Evolutionary conservation across 805 yeast genomes (phyloP).

Genomic region (Metschnikowia kofuensis): DNA sequence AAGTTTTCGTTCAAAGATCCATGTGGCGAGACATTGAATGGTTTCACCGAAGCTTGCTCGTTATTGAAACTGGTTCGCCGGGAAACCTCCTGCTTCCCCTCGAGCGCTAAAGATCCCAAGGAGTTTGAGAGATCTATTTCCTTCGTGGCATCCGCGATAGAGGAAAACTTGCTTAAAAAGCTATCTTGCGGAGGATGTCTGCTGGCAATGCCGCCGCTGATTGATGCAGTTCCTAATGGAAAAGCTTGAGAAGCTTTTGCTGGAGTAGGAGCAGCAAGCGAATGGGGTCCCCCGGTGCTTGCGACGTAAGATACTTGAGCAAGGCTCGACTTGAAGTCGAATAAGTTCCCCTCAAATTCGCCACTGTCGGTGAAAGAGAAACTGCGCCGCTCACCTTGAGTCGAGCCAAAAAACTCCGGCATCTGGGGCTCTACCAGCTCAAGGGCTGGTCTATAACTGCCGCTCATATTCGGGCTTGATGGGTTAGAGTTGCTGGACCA

Average conservation of each 20-base stretch:
- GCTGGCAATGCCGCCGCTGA: slow-evolving; percentile 52
- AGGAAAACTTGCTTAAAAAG: slow-evolving; percentile 60
- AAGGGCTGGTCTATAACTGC: slow-evolving; percentile 32
- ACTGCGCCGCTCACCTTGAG: slow-evolving; percentile 26
- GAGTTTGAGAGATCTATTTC: slow-evolving; percentile 54
- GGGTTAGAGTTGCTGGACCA: slow-evolving; percentile 32
- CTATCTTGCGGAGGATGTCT: slow-evolving; percentile 47
- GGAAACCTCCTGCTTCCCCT: slow-evolving; percentile 19
- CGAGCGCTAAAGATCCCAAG: slow-evolving; percentile 38
- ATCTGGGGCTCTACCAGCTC: slow-evolving; percentile 43
- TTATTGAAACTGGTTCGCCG: slow-evolving; percentile 54
- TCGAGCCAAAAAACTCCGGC: slow-evolving; percentile 27
- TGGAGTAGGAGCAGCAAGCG: slow-evolving; percentile 14
- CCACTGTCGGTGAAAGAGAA: slow-evolving; percentile 43
- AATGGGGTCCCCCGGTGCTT: slow-evolving; percentile 23
- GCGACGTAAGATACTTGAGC: slow-evolving; percentile 21
- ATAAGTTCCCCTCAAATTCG: slow-evolving; percentile 40
- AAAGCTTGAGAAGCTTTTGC: slow-evolving; percentile 21
- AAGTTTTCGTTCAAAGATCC: slow-evolving; percentile 44
- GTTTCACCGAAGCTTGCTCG: slow-evolving; percentile 19
- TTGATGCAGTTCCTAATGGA: slow-evolving; percentile 58
- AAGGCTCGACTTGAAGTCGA: slow-evolving; percentile 47
- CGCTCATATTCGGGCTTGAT: slow-evolving; percentile 17
- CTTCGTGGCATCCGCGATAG: slow-evolving; percentile 67
- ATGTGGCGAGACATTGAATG: slow-evolving; percentile 31